Base-by-base conservation (phyloP, 768 basidiomycete species). In the Collybia nuda region DNA sequence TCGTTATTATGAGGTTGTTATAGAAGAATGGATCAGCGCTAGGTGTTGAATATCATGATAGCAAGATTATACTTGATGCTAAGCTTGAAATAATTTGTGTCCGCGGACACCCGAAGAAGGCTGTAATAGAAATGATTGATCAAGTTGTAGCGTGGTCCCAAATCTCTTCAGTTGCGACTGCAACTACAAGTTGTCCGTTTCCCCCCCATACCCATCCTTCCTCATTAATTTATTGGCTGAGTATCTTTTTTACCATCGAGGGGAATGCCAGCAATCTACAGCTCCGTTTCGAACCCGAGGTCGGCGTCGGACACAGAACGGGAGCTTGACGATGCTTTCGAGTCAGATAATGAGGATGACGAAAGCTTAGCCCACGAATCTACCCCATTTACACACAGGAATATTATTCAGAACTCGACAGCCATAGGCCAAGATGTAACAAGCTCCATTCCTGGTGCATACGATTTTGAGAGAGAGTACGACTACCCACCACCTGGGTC, bases 391-490 rank as follows among this genome's bases (percentile, higher is more conserved):
- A 75, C 72, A 26, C 52, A 54, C 56, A 47, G 47, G 59, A 52
- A 41, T 36, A 24, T 19, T 1, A 44, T 22, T 26, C 32, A 21
- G 22, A 40, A 15, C 19, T 38, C 24, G 47, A 29, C 38, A 40
- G 17, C 48, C 48, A 41, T 51, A 35, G 2, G 54, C 52, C 43
- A 56, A 35, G 44, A 44, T 28, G 52, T 56, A 21, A 56, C 63
- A 1, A 55, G 42, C 28, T 66, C 69, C 40, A 62, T 70, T 23
- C 72, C 79, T 11, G 78, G 76, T 22, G 64, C 69, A 4, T 90
- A 90, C 67, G 86, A 92, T 64, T 92, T 92, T 61, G 90, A 92
- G 63, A 75, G 86, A 24, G 82, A 84, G 53, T 88, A 85, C 59
- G 85, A 86, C 57, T 75, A 71, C 35, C 87, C 89, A 2, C 90